phyloP scores from a whole-genome alignment of 1,139 yeast species.

The Blastobotrys aristatus region DNA sequence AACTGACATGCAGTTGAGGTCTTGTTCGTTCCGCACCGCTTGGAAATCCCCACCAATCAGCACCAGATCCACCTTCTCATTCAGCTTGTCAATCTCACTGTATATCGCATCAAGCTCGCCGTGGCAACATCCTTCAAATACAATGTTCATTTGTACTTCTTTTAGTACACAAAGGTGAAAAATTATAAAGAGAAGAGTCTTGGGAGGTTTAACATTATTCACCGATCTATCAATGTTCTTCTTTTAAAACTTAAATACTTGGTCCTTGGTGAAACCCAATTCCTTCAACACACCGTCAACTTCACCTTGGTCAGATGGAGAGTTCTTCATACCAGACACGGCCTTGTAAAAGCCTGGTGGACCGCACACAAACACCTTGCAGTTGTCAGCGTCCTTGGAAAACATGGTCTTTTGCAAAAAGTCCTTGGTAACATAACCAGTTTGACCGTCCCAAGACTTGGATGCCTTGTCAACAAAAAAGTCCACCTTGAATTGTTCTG shows the following conservation, averaged over 20 bases:
- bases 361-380: constrained; percentile 84
- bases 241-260: constrained; percentile 78
- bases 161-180: no score
- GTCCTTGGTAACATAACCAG: constrained; percentile 72
- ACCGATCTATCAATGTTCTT: not conserved
- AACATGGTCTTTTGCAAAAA: constrained; percentile 48
- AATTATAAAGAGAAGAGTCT: no score
- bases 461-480: constrained; percentile 75
- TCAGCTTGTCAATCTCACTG: constrained; percentile 27
- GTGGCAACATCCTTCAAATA: constrained; percentile 92
- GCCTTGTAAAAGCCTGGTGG: constrained; percentile 83
- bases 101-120: constrained; percentile 71
- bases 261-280: constrained; percentile 79
- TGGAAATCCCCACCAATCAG: constrained; percentile 86
- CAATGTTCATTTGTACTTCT: constrained; percentile 42
- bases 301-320: constrained; percentile 94
- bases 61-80: constrained; percentile 49
- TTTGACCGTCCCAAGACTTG: constrained; percentile 46
- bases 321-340: constrained; percentile 76
- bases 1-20: constrained; percentile 60
- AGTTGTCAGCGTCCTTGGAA: constrained; percentile 54
- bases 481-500: constrained; percentile 69
- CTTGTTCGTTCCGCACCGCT: constrained; percentile 60
- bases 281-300: constrained; percentile 82
- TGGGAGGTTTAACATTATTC: not conserved